Evolutionary conservation across 2,329 filamentous ascomycete genomes (phyloP).

Genomic region (Calonectria pseudoreteaudii): DNA sequence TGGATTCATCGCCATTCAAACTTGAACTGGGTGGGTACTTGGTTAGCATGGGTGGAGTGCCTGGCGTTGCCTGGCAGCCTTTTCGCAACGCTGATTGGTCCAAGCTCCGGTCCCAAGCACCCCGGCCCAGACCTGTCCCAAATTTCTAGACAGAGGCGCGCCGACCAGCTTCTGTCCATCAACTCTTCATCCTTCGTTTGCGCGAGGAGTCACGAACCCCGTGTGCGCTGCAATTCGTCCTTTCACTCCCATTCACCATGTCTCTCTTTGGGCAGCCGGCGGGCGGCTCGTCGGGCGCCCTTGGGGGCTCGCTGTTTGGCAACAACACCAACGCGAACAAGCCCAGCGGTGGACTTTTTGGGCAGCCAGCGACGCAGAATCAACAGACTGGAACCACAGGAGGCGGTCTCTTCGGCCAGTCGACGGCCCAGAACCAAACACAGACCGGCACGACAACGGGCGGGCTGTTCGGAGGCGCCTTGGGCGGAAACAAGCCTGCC

Average conservation of each 20-base stretch:
- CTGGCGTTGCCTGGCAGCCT: constrained; percentile 30
- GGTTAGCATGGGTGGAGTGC: not conserved
- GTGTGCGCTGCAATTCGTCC: constrained; percentile 19
- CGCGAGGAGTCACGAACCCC: constrained; percentile 29
- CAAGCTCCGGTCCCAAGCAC: constrained; percentile 45
- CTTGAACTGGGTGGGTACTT: not conserved
- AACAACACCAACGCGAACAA: constrained; percentile 30
- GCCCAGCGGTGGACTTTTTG: constrained; percentile 30
- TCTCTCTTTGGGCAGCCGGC: constrained; percentile 50
- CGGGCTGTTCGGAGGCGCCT: constrained; percentile 47
- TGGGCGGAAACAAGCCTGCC: constrained; percentile 40
- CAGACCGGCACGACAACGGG: constrained; percentile 36
- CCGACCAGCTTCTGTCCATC: constrained; percentile 37
- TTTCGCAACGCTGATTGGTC: constrained; percentile 45
- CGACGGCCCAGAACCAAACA: constrained; percentile 39
- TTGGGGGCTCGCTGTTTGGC: constrained; percentile 39
- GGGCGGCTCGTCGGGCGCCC: constrained; percentile 34
- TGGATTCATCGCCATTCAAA: not conserved
- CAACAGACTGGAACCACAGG: constrained; percentile 7
- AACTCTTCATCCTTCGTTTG: constrained; percentile 29
- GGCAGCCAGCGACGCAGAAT: constrained; percentile 8
- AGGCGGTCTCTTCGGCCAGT: constrained; percentile 34
- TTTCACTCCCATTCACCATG: constrained; percentile 40
- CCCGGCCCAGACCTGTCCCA: constrained; percentile 45
- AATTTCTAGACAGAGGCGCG: constrained; percentile 48